Evolutionary conservation across 1,284 basidiomycete genomes (phyloP), one percentile per base, ranked within the genome.

Genomic region (Mrakiaceae sp.): DNA sequence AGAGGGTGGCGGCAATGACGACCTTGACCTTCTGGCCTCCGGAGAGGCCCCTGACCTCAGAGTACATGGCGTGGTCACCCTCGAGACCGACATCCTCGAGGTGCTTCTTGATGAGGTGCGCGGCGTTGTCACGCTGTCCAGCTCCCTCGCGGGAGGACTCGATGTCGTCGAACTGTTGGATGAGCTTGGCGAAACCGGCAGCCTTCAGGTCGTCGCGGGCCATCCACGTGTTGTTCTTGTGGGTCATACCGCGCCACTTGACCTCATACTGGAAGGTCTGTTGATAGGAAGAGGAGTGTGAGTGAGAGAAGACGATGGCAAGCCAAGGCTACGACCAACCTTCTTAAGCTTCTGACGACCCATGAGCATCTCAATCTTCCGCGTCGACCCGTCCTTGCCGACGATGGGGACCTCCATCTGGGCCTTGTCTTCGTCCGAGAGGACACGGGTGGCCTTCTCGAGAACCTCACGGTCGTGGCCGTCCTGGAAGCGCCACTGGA

Each of bases 401-500:
- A 90, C 84, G 81, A 96, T 96, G 39, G 94, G 90, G 64, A 84
- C 83, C 67, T 95, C 90, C 71, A 97, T 80, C 71, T 89, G 74
- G 8, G 79, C 82, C 74, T 86, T 84, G 74, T 98, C 95, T 75
- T 91, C 94, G 55, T 84, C 83, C n/a, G 91, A 90, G 69, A 98
- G 78, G 50, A 86, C 85, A 69, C 95, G 91, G 40, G 93, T 95
- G 4, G 83, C 84, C 78, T 97, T 98, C 78, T 96, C 92, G 69
- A 96, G 76, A 66, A 97, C 80, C 78, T 98, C 81, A 86, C 94
- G 88, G 81, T 98, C 95, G 77, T 96, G 90, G 58, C 95, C 96
- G 76, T 97, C 94, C 78, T 98, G 94, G 84, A 94, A 98, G 72
- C 95, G 88, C 95, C 95, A 98, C 78, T 95, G 91, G 72, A 97